Evolutionary conservation across 208 protist species (phyloP), one percentile per base, ranked within the genome.

Genomic region (Leishmania amazonensis): DNA sequence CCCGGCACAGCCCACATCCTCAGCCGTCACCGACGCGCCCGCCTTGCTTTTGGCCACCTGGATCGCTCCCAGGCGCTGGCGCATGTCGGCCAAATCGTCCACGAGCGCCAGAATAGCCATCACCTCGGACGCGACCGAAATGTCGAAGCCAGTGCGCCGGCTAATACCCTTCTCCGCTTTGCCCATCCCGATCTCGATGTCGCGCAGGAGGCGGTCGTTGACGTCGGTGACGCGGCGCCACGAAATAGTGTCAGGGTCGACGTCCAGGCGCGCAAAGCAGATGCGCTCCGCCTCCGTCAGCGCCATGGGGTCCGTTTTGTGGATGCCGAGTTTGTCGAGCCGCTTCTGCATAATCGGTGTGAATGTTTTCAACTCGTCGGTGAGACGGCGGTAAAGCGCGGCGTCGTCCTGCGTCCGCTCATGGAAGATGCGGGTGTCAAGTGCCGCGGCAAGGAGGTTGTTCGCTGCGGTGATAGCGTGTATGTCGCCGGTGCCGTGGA

Each of bases 401-500:
- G 89, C 91, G 85, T 99, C 95, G 21, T 84, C 93, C 85, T 99
- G 98, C 21, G 97, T 99, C 11, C 40, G 75, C 87, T 99, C 98
- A 85, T 99, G 98, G 79, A 99, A 99, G 58, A 99, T 97, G 80
- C 99, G 93, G 3, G 99, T 94, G 85, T 99, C 99, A 67, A 99
- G 98, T 45, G 98, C 98, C 13, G 99, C 99, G 7, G 99, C 99
- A 38, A 98, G 90, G 58, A 99, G 87, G 78, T 99, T 99, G 89
- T 99, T 99, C 9, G 99, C 99, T 3, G 98, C 99, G 17, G 97
- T 98, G 85, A 99, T 99, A 54, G 99, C 99, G 88, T 99, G 99
- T 80, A 99, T 99, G 88, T 99, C 99, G 24, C 98, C 98, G 6
- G 98, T 99, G 62, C 99, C 92, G 87, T 99, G 99, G 28, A 99